A percentile compares a stretch with the other conserved stretches of the same genome.
phyloP scores from a whole-genome alignment of 1,139 yeast species.

The Citeromyces hawaiiensis region DNA sequence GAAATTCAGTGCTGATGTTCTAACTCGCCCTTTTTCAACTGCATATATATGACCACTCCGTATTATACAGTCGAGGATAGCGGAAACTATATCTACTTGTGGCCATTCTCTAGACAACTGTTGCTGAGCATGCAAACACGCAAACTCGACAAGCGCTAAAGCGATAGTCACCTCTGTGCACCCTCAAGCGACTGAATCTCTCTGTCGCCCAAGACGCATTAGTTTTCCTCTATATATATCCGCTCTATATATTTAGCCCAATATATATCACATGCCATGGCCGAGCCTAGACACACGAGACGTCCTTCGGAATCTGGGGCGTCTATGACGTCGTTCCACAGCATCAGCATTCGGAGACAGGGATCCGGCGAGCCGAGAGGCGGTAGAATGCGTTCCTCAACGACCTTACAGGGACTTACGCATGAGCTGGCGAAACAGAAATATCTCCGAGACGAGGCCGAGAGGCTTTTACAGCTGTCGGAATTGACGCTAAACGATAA shows the following conservation, averaged over 20 bases:
- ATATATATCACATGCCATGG: background rate
- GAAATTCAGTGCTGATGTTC: too few species aligned
- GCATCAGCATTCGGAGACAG: background rate
- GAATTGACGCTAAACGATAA: constrained; percentile 5
- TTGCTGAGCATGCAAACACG: too few species aligned
- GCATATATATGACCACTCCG: too few species aligned
- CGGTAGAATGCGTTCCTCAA: background rate
- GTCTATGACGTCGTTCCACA: constrained; percentile 1
- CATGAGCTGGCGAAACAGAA: constrained; percentile 22
- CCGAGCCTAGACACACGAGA: constrained; percentile 1
- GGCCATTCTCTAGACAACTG: too few species aligned
- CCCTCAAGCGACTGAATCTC: too few species aligned
- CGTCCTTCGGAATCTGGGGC: background rate
- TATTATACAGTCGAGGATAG: too few species aligned
- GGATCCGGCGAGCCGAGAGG: background rate
- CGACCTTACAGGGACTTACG: constrained; percentile 2
- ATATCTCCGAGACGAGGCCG: constrained; percentile 24
- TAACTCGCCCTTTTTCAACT: too few species aligned
- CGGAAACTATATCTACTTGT: too few species aligned
- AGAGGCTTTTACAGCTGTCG: constrained; percentile 20
- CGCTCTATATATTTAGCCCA: background rate
- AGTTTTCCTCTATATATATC: too few species aligned
- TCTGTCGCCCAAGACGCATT: too few species aligned
- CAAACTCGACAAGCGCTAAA: too few species aligned
- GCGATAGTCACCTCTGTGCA: too few species aligned